Base-by-base conservation (phyloP, 768 basidiomycete species). In the Trametes meyenii region DNA sequence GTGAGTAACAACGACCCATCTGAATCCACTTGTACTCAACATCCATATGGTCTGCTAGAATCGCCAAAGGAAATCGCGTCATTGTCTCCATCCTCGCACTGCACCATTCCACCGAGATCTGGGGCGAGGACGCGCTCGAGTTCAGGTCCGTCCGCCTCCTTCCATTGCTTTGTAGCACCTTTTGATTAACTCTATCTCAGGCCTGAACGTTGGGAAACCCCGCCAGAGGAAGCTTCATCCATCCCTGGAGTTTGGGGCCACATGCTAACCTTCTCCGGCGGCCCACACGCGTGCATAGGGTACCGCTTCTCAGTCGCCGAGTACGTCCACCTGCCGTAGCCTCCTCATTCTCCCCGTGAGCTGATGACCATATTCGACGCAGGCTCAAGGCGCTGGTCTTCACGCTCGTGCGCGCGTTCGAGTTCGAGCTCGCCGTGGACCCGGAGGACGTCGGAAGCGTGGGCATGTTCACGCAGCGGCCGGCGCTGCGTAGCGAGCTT, bases 231-330 rank as follows among this genome's bases (percentile, higher is more conserved):
- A 2, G 79, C 77, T 0, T 69, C 67, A 3, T 57, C 68, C 0
- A 74, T 89, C 36, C 88, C 88, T 10, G 84, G 86, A 7, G 77
- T 88, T 0, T 87, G 82, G 81, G 78, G 81, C 14, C 81, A 86
- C 66, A 66, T 84, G 64, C 67, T 88, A 38, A 80, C 84, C 0
- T 90, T 90, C 77, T 62, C 85, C 1, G 85, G 84, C 33, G 88
- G 88, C 3, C 83, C 85, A 12, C 78, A 80, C n/a, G 78, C 84
- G 0, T 89, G 88, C 57, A 88, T 89, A 33, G 86, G 87, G 0
- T 88, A 83, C 67, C 80, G 83, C 3, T 89, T 89, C 67, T 77
- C 87, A 7, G 68, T 88, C 19, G 74, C 81, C n/a, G 85, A 85
- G 83, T 85, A 59, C 38, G 83, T 77, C 13, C 21, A 13, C 19